Base-by-base conservation (phyloP, 1,284 basidiomycete genomes). In the Microbotryomycetes sp. region DNA sequence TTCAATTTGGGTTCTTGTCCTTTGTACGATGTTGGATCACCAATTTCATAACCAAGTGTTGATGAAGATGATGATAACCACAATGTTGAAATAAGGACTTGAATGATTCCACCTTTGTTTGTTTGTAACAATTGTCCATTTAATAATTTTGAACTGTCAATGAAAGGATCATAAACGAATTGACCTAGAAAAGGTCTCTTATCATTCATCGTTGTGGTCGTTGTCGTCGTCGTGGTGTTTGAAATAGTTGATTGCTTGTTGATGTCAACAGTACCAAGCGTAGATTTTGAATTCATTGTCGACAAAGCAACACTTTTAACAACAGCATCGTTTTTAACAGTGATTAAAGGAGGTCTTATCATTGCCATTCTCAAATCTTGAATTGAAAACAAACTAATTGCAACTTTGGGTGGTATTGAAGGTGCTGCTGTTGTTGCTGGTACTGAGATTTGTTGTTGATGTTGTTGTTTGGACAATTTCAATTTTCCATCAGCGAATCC, bases 161-260 rank as follows among this genome's bases (percentile, higher is more conserved):
- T 42, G 49, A 64, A 66, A n/a, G 69, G 66, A 42, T 69, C 67
- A 53, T 72, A 72, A 16, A 62, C 32, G 25, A 67, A 52, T 3
- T 67, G 49, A 1, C 70, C 70, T 12, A 66, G 56, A 62, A 63
- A 69, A 19, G 51, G 53, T 15, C 58, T 22, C 28, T 6, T 32
- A 12, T 5, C 46, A 12, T 23, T 31, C 28, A 49, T 32, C 5
- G 36, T 19, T 4, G 42, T 26, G 7, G 42, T 32, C n/a, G 19
- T n/a, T 14, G n/a, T 14, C 16, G 22, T 54, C 50, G 28, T n/a
- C 50, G 50, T n/a, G 16, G 42, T 29, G n/a, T n/a, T n/a, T n/a
- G n/a, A n/a, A n/a, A n/a, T n/a, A n/a, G n/a, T n/a, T n/a, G n/a
- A n/a, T n/a, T n/a, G 25, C 45, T 22, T 51, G 6, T 29, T 29